Evolutionary conservation across 192 early-diverging fungal species (phyloP).

Genomic region (Spizellomyces punctatus): DNA sequence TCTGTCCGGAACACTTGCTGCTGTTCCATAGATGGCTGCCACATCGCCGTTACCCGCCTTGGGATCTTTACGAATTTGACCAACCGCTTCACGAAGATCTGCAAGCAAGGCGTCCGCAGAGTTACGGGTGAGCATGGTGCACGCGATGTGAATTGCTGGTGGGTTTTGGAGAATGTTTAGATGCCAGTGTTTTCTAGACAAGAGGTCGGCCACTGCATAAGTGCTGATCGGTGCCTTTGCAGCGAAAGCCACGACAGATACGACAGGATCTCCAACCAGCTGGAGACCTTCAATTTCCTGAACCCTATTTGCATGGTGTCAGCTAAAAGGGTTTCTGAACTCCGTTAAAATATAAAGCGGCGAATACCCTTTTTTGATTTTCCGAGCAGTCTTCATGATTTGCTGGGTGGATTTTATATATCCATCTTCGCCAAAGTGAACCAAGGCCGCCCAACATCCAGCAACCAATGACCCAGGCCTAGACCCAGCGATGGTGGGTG

Average conservation of each 20-base stretch:
- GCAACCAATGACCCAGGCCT: slow-evolving; percentile 91
- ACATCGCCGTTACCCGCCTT: slow-evolving; percentile 69
- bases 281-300: slow-evolving; percentile 52
- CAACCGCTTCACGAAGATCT: slow-evolving; percentile 81
- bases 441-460: slow-evolving; percentile 93
- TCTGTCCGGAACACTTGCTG: slow-evolving; percentile 82
- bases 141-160: slow-evolving; percentile 85
- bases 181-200: slow-evolving; percentile 82
- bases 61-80: slow-evolving; percentile 67
- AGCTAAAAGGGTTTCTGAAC: background rate
- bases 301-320: slow-evolving; percentile 53
- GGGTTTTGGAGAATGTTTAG: slow-evolving; percentile 89
- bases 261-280: slow-evolving; percentile 81
- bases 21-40: slow-evolving; percentile 92
- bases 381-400: slow-evolving; percentile 75
- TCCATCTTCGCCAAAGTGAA: slow-evolving; percentile 83
- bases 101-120: slow-evolving; percentile 68
- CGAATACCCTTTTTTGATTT: slow-evolving; percentile 66
- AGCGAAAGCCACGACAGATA: slow-evolving; percentile 84
- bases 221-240: slow-evolving; percentile 72
- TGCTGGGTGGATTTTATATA: slow-evolving; percentile 81
- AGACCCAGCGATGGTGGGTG: slow-evolving; percentile 89
- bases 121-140: slow-evolving; percentile 79
- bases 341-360: background rate
- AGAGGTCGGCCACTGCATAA: slow-evolving; percentile 81